phyloP scores from a whole-genome alignment of 2,329 filamentous ascomycete species.

The Lomentospora prolificans region DNA sequence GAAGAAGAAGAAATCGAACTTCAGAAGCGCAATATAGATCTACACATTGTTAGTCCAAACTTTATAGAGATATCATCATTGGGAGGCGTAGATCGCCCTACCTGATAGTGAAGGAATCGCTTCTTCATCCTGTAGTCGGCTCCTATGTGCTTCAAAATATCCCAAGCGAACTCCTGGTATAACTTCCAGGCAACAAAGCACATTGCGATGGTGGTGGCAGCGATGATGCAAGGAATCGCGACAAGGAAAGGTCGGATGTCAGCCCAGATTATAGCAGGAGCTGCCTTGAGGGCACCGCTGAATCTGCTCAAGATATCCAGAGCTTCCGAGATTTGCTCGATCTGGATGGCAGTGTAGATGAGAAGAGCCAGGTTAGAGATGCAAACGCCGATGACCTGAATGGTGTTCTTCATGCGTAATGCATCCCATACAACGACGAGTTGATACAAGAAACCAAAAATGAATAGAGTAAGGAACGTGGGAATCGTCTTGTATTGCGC shows the following conservation, averaged over 20 bases:
- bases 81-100: constrained; percentile 29
- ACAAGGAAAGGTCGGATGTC: constrained; percentile 68
- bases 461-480: constrained; percentile 91
- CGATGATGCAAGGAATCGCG: constrained; percentile 77
- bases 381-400: constrained; percentile 93
- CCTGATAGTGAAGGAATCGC: constrained; percentile 92
- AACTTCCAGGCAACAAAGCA: constrained; percentile 81
- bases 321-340: constrained; percentile 77
- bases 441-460: constrained; percentile 93
- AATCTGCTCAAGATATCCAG: constrained; percentile 41
- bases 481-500: constrained; percentile 65
- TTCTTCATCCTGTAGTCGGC: constrained; percentile 95
- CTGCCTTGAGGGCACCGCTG: constrained; percentile 23
- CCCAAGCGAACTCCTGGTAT: constrained; percentile 98
- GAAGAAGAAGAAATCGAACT: constrained; percentile 99
- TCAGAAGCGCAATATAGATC: constrained; percentile 96
- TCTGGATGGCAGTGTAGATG: constrained; percentile 87
- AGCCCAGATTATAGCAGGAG: constrained; percentile 48
- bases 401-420: constrained; percentile 89
- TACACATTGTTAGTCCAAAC: constrained; percentile 24
- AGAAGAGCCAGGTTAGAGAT: constrained; percentile 85
- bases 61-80: background rate
- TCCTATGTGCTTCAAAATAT: constrained; percentile 98
- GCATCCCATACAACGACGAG: constrained; percentile 88
- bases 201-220: constrained; percentile 62